Conservation (phyloP, 2,329 filamentous ascomycete species). For the Endoconidiophora polonica region DNA sequence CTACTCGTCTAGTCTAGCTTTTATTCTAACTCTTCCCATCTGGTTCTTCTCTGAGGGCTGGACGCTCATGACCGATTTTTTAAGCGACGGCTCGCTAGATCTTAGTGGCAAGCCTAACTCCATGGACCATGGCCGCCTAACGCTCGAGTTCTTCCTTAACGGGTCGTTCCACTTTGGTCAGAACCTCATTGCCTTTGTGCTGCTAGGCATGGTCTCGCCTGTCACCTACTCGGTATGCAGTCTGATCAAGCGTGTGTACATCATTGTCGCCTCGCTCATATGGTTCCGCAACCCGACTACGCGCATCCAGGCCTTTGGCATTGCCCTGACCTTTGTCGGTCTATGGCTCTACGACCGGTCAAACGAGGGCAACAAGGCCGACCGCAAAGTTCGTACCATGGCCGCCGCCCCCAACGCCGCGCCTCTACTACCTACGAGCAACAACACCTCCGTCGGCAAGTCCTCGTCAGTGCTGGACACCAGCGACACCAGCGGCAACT, state of each 20-base stretch:
- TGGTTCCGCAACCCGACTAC: slow-evolving; percentile 93
- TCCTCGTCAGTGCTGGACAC: not conserved
- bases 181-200: slow-evolving; percentile 84
- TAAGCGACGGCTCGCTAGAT: slow-evolving; percentile 63
- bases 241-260: slow-evolving; percentile 91
- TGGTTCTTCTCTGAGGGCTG: slow-evolving; percentile 90
- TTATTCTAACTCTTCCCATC: slow-evolving; percentile 72
- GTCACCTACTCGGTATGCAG: slow-evolving; percentile 96
- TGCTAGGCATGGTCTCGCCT: slow-evolving; percentile 83
- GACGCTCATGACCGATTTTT: slow-evolving; percentile 57
- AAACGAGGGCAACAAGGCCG: slow-evolving; percentile 72
- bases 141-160: slow-evolving; percentile 89
- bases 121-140: slow-evolving; percentile 56
- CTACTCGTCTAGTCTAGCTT: slow-evolving; percentile 90
- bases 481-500: not conserved
- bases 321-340: slow-evolving; percentile 75
- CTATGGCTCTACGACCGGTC: slow-evolving; percentile 93
- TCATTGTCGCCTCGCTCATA: slow-evolving; percentile 83
- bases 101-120: slow-evolving; percentile 42
- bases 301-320: slow-evolving; percentile 64
- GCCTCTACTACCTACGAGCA: slow-evolving; percentile 48
- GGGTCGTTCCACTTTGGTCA: slow-evolving; percentile 93
- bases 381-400: slow-evolving; percentile 60
- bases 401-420: slow-evolving; percentile 19
- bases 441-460: not conserved